Base-by-base conservation (phyloP, 345 rosid genomes). In the Mangifera indica region DNA sequence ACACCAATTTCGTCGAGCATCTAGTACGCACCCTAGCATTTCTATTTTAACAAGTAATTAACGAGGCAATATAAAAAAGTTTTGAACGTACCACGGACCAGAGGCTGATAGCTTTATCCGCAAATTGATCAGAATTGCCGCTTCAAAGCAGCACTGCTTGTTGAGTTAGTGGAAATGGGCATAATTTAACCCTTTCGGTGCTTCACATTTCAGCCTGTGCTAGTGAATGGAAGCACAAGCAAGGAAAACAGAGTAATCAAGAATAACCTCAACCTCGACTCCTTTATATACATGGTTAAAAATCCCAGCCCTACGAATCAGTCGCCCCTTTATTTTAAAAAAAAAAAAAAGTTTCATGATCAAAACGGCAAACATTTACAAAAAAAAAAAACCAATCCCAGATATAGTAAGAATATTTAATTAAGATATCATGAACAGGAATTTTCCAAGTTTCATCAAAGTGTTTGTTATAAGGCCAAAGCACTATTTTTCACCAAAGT, bases 321-420 rank as follows among this genome's bases (percentile, higher is more conserved):
- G 10, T 58, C 25, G 62, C 20, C 68, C 7, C 56, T 64, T 24
- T 48, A 7, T 21, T 69, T 56, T 7, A n/a, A n/a, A n/a, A n/a
- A n/a, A n/a, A n/a, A 34, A 49, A 67, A 53, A 54, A 34, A 64
- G 10, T 69, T 37, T 0, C 64, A 59, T 58, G 65, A 58, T 18
- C 29, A 45, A 59, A 46, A 45, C 59, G 73, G 73, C 73, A 70
- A 45, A 1, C 32, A 22, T 42, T 57, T 69, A 3, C 24, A n/a
- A n/a, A 1, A 26, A 15, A n/a, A n/a, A 53, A 9, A 53, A 42
- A 46, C 26, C 55, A 32, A 64, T 15, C 53, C 65, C 73, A 58
- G 73, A 49, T 25, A 18, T 42, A 17, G 26, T 79, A 82, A 68
- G 82, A 55, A 78, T 82, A 72, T 76, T 61, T 66, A 10, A 49